Base-by-base conservation (phyloP, 331 rosid genomes). In the Arachis monticola region DNA sequence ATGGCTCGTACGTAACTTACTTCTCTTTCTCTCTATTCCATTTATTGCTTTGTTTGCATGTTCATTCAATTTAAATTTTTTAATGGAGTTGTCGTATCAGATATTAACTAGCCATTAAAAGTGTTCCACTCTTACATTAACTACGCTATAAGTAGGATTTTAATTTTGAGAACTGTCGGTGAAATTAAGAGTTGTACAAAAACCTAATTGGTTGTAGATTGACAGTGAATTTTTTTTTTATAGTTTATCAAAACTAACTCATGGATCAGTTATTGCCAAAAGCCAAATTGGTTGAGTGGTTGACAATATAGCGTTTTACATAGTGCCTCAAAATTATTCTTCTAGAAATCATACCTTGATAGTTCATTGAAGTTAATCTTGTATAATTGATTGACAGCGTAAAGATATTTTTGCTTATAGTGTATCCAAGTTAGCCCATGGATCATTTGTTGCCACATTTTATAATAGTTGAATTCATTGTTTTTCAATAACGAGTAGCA, bases 1-100 rank as follows among this genome's bases (percentile, higher is more conserved):
- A 89, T 93, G 98, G 98, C 97, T 93, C 74, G 98, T 93, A 78
- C 77, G 98, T 89, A 76, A 55, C 60, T 55, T 13, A 6, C 60
- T 13, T 55, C 8, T 55, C 17, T 56, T 57, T 57, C 35, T 57
- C 38, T 8, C 1, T 35, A 17, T 14, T 17, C 2, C 12, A 3
- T 57, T 57, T 27, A 55, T 55, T 5, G 60, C 30, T 57, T 40
- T 40, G 14, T 55, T 65, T 64, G 77, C 41, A 38, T 38, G 35
- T 53, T 5, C 38, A 47, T 48, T 41, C 1, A 55, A 55, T 14
- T 4, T 13, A 13, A 55, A 1, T 14, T n/a, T 53, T 1, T 51
- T 13, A 51, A 35, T 35, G 40, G 40, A 1, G 40, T 35, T 35
- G 40, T 10, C 12, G 11, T 11, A 51, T 51, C 14, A 11, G n/a